phyloP scores from a whole-genome alignment of 129 eudicot genomes.

The Kitagawia praeruptora region DNA sequence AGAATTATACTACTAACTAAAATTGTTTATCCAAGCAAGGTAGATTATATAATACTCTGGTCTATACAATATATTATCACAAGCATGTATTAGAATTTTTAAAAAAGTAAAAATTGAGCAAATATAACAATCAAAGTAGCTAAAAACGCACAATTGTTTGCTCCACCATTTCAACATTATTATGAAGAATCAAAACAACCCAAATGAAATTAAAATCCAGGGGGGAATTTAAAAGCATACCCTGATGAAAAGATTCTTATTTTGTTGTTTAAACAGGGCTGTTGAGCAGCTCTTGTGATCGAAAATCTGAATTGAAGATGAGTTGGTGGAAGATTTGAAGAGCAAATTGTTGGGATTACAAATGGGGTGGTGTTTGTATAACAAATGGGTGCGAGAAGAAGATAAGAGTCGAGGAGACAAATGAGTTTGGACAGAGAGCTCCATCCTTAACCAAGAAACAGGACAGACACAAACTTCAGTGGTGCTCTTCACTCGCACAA shows the following conservation, averaged over 20 bases:
- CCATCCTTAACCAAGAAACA: background rate
- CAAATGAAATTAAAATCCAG: background rate
- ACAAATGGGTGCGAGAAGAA: background rate
- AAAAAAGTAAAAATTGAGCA: too few relatives aligned
- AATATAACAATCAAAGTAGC: background rate
- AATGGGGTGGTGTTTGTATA: background rate
- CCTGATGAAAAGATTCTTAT: constrained; percentile 8
- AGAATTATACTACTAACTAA: background rate
- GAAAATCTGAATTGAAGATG: background rate
- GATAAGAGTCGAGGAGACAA: background rate
- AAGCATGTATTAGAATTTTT: too few relatives aligned
- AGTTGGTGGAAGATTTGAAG: constrained; percentile 2
- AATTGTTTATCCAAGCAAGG: too few relatives aligned
- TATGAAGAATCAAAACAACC: background rate
- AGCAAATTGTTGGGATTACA: background rate
- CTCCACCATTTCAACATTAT: background rate
- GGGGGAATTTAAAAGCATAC: background rate
- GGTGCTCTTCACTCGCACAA: background rate
- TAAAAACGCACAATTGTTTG: background rate
- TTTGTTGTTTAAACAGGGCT: background rate
- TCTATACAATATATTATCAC: background rate
- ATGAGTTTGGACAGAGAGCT: background rate
- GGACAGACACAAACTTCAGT: background rate
- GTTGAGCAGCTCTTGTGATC: background rate
- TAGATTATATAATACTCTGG: background rate